Evolutionary conservation across 371 early-diverging fungal species (phyloP), one percentile per base, ranked within the genome.

Genomic region (Umbelopsis sp.): DNA sequence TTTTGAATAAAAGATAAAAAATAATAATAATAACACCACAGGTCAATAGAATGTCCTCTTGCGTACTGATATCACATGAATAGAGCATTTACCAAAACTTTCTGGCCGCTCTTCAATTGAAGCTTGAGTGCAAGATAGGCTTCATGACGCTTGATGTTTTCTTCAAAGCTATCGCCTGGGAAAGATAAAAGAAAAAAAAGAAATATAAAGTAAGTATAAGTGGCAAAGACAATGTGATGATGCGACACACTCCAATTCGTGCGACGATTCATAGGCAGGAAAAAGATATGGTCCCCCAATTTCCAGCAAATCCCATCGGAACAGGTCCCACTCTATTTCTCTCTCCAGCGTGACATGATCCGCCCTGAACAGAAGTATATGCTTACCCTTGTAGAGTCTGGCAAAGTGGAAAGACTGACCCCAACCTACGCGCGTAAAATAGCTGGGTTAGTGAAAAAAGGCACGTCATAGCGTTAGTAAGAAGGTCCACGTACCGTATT

Each of bases 391-490:
- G 69, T 78, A 80, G 16, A 80, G 51, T 44, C 69, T 74, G 63
- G 92, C 89, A 83, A 93, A 93, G 74, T 93, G 94, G 83, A 93
- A 93, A 51, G 90, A 88, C 65, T 82, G 82, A 20, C 93, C 93
- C 93, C 93, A 93, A 9, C 93, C 92, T 76, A 41, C 41, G 12
- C 41, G 12, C 41, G 12, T 41, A 1, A 29, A 29, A 29, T 29
- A 29, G 29, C 29, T 29, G 29, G 29, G 29, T 29, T 29, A 29
- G 29, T 29, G 22, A 0, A 22, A 22, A 53, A 29, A 32, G 25
- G 25, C 22, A 3, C 11, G 53, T 35, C 12, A 57, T 14, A n/a
- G 6, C 9, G 0, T 18, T 18, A 16, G 18, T 18, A 57, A 35
- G 32, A 14, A 8, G 5, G 35, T 20, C 32, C 29, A 53, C 24